Evolutionary conservation across 371 early-diverging fungal genomes (phyloP), one percentile per base, ranked within the genome.

Genomic region (Phascolomyces articulosus): DNA sequence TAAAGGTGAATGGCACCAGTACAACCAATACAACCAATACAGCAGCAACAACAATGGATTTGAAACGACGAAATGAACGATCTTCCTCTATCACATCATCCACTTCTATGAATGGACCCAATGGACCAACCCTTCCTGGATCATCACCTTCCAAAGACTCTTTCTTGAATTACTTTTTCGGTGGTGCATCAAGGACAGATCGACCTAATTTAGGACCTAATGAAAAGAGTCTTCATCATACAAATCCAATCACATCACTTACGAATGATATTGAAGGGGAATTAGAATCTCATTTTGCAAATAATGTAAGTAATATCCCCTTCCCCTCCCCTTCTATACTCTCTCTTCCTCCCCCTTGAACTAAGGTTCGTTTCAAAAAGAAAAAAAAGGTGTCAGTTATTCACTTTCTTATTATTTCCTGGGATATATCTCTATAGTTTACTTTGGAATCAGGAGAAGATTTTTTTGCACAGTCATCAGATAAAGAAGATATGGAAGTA

Each of bases 401-500:
- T 31, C 34, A 34, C 1, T 34, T 34, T 34, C 11, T 34, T n/a
- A n/a, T 1, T 1, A 34, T 34, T 9, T 34, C 0, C 2, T 9
- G 11, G 29, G n/a, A n/a, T 4, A 28, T 15, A 59, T 31, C 2
- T 15, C 18, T 53, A 11, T 53, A 61, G 62, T 40, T 62, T 51
- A 40, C 62, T 13, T 51, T 60, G 51, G 60, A 57, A 16, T 28
- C 48, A n/a, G 21, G 11, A 15, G 57, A 69, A 16, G 58, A 53
- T 16, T 38, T 60, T 4, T 34, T 55, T n/a, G 31, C 34, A 23
- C 58, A 49, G 20, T 54, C 81, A 18, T 78, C 82, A 26, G 91
- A 92, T 56, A 89, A 87, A 56, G 95, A 93, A 67, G 87, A 90
- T 55, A 80, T 89, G 76, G 95, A 95, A 77, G 89, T 91, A 4